Conservation (phyloP, 345 rosid genomes). For the Aegle marmelos region DNA sequence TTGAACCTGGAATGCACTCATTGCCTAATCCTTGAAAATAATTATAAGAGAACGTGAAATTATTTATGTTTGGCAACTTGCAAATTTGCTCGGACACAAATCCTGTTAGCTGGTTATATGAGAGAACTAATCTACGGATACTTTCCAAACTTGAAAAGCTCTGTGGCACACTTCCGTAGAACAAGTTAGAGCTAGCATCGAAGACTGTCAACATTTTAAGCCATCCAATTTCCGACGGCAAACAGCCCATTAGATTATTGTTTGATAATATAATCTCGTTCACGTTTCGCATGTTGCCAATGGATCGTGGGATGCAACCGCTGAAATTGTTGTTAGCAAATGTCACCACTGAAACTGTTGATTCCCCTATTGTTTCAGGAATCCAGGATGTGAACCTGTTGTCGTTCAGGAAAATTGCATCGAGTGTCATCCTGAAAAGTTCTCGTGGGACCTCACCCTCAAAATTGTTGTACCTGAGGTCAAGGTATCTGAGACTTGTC, state of each 20-base stretch:
- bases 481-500: slow-evolving; percentile 55
- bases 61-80: slow-evolving; percentile 47
- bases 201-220: slow-evolving; percentile 50
- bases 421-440: slow-evolving; percentile 52
- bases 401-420: slow-evolving; percentile 73
- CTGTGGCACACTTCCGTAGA: slow-evolving; percentile 46
- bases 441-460: slow-evolving; percentile 63
- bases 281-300: slow-evolving; percentile 62
- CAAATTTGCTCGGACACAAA: slow-evolving; percentile 47
- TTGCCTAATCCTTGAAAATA: slow-evolving; percentile 50
- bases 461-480: slow-evolving; percentile 70
- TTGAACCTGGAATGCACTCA: slow-evolving; percentile 35
- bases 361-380: slow-evolving; percentile 66
- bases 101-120: slow-evolving; percentile 62
- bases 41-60: slow-evolving; percentile 57
- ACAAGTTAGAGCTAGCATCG: slow-evolving; percentile 51
- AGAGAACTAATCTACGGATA: slow-evolving; percentile 38
- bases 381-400: slow-evolving; percentile 64
- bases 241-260: slow-evolving; percentile 67
- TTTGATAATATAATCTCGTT: slow-evolving; percentile 55
- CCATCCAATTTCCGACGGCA: slow-evolving; percentile 59
- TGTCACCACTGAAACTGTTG: slow-evolving; percentile 49
- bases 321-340: slow-evolving; percentile 67
- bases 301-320: slow-evolving; percentile 66
- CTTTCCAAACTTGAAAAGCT: slow-evolving; percentile 34